phyloP scores from a whole-genome alignment of 805 yeast genomes.

The Candida andamanensis region DNA sequence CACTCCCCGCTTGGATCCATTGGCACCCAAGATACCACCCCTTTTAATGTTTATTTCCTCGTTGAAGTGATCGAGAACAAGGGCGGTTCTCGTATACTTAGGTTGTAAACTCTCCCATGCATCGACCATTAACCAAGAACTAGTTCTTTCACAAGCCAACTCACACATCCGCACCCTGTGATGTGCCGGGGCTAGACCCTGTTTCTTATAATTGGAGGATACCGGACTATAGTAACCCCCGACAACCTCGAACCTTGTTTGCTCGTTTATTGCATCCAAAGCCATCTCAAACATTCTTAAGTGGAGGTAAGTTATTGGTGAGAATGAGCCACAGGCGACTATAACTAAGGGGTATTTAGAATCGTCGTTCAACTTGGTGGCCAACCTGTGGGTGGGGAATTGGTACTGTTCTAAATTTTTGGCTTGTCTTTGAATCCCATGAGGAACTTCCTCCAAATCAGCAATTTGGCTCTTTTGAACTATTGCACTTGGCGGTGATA shows the following conservation, averaged over 20 bases:
- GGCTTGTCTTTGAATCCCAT: conserved; percentile 88
- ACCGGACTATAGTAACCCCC: conserved; percentile 98
- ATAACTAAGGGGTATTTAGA: conserved; percentile 84
- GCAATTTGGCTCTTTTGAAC: conserved; percentile 43
- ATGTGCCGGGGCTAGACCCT: conserved; percentile 81
- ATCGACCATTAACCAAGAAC: conserved; percentile 98
- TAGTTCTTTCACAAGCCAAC: conserved; percentile 93
- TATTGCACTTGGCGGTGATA: conserved; percentile 8
- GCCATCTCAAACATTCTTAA: conserved; percentile 99
- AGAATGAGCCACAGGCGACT: conserved; percentile 96
- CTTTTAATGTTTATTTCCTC: conserved; percentile 88
- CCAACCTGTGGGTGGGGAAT: conserved; percentile 86
- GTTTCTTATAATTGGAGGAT: conserved; percentile 85
- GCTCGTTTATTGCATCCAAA: conserved; percentile 84
- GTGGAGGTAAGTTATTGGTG: conserved; percentile 93
- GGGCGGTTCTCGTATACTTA: conserved; percentile 86
- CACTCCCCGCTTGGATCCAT: conserved; percentile 56
- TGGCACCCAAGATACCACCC: conserved; percentile 67
- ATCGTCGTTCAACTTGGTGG: conserved; percentile 62
- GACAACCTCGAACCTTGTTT: conserved; percentile 87
- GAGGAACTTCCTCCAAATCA: conserved; percentile 95
- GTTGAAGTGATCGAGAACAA: conserved; percentile 93
- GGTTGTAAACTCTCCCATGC: conserved; percentile 98
- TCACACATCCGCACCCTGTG: conserved; percentile 98
- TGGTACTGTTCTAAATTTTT: conserved; percentile 58